Percentiles rank a stretch among this genome's conserved stretches.
These are phyloP conservation scores for Phlyctochytrium planicorne DNA, from an alignment of 192 early-diverging fungal species.

Conservation along the genomic window DNA sequence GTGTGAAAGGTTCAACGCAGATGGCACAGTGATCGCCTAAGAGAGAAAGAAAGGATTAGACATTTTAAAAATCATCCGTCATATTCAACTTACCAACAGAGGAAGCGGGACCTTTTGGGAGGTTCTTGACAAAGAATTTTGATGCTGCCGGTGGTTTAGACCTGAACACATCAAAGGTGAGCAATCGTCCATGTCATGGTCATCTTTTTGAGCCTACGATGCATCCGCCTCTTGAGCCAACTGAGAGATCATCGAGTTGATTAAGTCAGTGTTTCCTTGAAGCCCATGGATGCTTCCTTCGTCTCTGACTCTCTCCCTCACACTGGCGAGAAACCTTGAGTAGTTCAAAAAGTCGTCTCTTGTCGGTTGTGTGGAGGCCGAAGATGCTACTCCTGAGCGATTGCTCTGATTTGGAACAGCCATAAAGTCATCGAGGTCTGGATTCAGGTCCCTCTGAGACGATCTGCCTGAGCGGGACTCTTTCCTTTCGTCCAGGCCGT, in stretches of 20 bases:
- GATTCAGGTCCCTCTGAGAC: not conserved
- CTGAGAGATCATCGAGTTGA: conserved; percentile 6
- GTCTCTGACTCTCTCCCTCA: not conserved
- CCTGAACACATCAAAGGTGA: not conserved
- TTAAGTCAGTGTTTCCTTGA: conserved; percentile 6
- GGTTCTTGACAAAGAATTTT: conserved; percentile 28
- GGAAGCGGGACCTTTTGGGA: conserved; percentile 3
- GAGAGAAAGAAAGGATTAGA: not conserved
- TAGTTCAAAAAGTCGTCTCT: too few species aligned
- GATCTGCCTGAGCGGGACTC: not conserved
- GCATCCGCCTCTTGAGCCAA: conserved; percentile 15
- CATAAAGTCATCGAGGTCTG: conserved; percentile 29
- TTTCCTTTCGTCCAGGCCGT: not conserved
- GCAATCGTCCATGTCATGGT: not conserved
- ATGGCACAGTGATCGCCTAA: conserved; percentile 17
- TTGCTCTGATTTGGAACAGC: not conserved
- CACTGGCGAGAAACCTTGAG: not conserved
- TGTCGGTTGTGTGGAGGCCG: not conserved
- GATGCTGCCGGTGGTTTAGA: conserved; percentile 14
- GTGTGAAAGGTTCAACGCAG: conserved; percentile 17
- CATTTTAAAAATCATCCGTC: not conserved
- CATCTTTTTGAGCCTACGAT: not conserved
- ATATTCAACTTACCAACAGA: conserved; percentile 3
- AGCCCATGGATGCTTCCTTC: not conserved
- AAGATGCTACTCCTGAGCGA: not conserved